Evolutionary conservation across 2,329 filamentous ascomycete genomes (phyloP).

Genomic region (Penicillium sp.): DNA sequence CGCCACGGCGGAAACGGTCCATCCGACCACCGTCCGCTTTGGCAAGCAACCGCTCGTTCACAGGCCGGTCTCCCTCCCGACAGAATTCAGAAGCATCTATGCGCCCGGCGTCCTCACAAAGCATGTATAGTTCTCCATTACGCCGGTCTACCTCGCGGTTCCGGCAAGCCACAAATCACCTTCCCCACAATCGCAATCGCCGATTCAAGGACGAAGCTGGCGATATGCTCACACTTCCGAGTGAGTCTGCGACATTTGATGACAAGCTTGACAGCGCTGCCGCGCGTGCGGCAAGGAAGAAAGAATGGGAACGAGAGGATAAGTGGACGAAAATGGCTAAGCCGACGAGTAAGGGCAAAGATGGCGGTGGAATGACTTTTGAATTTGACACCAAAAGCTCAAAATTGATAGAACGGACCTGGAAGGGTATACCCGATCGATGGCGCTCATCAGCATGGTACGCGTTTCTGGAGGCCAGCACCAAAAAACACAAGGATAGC

Average conservation of each 20-base stretch:
- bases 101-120: slow-evolving; percentile 53
- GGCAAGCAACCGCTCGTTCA: slow-evolving; percentile 50
- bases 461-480: slow-evolving; percentile 82
- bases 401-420: slow-evolving; percentile 89
- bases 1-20: slow-evolving; percentile 59
- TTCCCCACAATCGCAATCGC: slow-evolving; percentile 59
- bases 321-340: slow-evolving; percentile 73
- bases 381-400: slow-evolving; percentile 82
- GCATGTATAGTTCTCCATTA: slow-evolving; percentile 48
- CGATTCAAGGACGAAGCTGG: slow-evolving; percentile 63
- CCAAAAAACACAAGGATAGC: slow-evolving; percentile 65
- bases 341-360: slow-evolving; percentile 47
- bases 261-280: slow-evolving; percentile 54
- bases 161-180: slow-evolving; percentile 57
- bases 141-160: slow-evolving; percentile 50
- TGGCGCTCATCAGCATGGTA: slow-evolving; percentile 96
- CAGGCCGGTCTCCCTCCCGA: slow-evolving; percentile 44
- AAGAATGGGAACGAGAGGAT: slow-evolving; percentile 66
- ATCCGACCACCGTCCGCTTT: slow-evolving; percentile 57
- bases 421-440: slow-evolving; percentile 97
- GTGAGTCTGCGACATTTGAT: slow-evolving; percentile 53
- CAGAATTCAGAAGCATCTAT: slow-evolving; percentile 50
- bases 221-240: slow-evolving; percentile 68
- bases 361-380: slow-evolving; percentile 67
- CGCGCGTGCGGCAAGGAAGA: slow-evolving; percentile 57